Conservation (phyloP, 1,284 basidiomycete genomes). For the Tetrapyrgos nigripes region DNA sequence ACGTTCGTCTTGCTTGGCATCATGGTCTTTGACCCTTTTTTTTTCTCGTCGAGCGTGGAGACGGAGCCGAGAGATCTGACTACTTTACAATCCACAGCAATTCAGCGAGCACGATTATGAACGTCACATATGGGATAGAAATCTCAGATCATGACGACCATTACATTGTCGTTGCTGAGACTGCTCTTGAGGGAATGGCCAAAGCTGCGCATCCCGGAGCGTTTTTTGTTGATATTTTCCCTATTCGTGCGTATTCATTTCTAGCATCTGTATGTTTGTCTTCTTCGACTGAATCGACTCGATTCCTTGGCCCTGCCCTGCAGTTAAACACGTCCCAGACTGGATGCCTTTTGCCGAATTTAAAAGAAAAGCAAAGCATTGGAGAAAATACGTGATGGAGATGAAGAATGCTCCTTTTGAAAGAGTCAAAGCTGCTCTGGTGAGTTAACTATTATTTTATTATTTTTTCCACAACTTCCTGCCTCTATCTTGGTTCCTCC, state of each 20-base stretch:
- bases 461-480: background rate
- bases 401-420: slow-evolving; percentile 28
- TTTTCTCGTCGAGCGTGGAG: too few relatives aligned
- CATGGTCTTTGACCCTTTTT: background rate
- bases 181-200: slow-evolving; percentile 41
- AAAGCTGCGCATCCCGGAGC: slow-evolving; percentile 43
- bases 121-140: slow-evolving; percentile 43
- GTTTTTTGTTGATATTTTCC: slow-evolving; percentile 43
- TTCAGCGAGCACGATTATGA: slow-evolving; percentile 46
- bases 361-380: slow-evolving; percentile 24
- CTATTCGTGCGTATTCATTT: background rate
- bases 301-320: too few relatives aligned
- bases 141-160: slow-evolving; percentile 38
- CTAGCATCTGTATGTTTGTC: too few relatives aligned
- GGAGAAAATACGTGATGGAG: slow-evolving; percentile 19
- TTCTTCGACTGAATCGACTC: too few relatives aligned
- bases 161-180: slow-evolving; percentile 44
- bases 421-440: slow-evolving; percentile 28
- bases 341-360: slow-evolving; percentile 37
- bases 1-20: too few relatives aligned
- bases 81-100: slow-evolving; percentile 44
- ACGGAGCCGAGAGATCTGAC: too few relatives aligned
- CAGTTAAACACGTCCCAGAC: slow-evolving; percentile 32
- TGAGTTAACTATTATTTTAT: slow-evolving; percentile 6
- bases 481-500: too few relatives aligned